Base-by-base conservation (phyloP, 257 asterid species). In the Prunella vulgaris region DNA sequence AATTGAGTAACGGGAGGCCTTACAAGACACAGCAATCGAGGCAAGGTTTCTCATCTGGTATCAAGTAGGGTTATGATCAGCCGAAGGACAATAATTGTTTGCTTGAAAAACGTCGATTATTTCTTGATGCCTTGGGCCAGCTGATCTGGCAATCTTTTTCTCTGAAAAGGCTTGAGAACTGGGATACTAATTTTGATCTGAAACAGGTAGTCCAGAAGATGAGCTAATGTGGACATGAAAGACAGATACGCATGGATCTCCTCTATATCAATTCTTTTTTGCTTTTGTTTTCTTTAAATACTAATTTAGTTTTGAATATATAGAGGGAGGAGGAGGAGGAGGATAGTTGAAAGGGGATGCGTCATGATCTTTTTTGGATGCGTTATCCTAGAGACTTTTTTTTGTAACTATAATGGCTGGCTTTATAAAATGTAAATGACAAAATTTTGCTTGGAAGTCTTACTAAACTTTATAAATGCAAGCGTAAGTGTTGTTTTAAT, bases 291-390 rank as follows among this genome's bases (percentile, higher is more conserved):
- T 56, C 56, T 6, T 65, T 57, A 69, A 64, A 78, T 66, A 71
- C 85, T 71, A 70, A 68, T 69, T 78, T 74, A 69, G 73, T 60
- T 68, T 64, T 61, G 33, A 64, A 52, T 86, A 86, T 76, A 88
- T 90, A 90, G 89, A 67, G 82, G 84, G 89, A 67, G 82, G 84
- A 83, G 86, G 88, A 90, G 89, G 64, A 81, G 84, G 89, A 67
- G 82, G 84, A 83, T 85, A 85, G 90, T 74, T 66, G 64, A 73
- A 77, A 85, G 84, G n/a, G n/a, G 74, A 76, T 72, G 82, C 73
- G 71, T 10, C 46, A 46, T 25, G 82, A 56, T 54, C 67, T 76
- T 68, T 78, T 75, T 73, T 76, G 48, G 81, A 78, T 73, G 51
- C 78, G 62, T 71, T 77, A 51, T 68, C 60, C 78, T 70, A 69